These are phyloP conservation scores for Glomus cerebriforme DNA, from an alignment of 192 early-diverging fungal species.

Conservation along the genomic window DNA sequence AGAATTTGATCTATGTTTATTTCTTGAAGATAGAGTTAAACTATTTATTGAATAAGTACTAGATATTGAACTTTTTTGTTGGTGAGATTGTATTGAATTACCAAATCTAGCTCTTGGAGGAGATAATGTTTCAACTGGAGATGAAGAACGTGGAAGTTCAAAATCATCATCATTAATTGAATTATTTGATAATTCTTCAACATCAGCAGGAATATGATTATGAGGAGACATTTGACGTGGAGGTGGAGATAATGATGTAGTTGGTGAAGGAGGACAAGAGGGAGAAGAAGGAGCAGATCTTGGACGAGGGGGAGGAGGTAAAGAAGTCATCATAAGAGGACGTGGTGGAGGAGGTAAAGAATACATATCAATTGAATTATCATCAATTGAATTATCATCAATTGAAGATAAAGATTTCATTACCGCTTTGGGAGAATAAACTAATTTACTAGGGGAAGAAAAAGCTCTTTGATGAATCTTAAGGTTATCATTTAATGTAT, in stretches of 20 bases:
- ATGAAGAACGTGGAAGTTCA: slow-evolving; percentile 11
- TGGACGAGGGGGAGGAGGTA: slow-evolving; percentile 22
- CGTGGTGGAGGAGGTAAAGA: slow-evolving; percentile 33
- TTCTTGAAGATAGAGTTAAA: neutral
- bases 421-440: slow-evolving; percentile 11
- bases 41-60: neutral
- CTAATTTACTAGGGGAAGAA: slow-evolving; percentile 6
- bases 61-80: neutral
- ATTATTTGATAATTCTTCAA: neutral
- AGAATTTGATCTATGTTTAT: neutral
- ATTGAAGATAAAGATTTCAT: neutral
- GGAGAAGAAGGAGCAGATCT: neutral
- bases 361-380: too few species aligned
- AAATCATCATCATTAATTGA: neutral
- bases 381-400: slow-evolving; percentile 20
- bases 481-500: neutral
- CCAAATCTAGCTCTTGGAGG: slow-evolving; percentile 17
- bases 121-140: slow-evolving; percentile 26
- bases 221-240: neutral
- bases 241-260: neutral
- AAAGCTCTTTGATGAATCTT: neutral
- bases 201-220: neutral
- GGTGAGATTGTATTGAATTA: neutral
- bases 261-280: neutral
- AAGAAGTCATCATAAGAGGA: neutral